Percentiles rank a stretch among this genome's conserved stretches.
Conservation (phyloP, 2,329 filamentous ascomycete genomes). For the Cordyceps sp. region DNA sequence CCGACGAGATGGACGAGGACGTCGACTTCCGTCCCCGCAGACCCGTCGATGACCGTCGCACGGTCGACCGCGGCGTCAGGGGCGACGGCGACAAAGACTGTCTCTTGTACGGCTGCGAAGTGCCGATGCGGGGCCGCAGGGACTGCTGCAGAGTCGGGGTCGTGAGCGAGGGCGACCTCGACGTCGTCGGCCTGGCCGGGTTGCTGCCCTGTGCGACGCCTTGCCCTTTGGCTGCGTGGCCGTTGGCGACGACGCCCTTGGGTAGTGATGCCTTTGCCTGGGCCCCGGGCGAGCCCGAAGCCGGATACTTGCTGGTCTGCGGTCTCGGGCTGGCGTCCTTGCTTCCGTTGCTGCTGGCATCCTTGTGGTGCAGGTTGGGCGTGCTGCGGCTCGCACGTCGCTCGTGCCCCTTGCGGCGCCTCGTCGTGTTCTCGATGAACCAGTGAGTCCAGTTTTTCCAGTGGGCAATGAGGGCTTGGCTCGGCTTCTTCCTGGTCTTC, state of each 20-base stretch:
- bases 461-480: slow-evolving; percentile 39
- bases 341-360: slow-evolving; percentile 23
- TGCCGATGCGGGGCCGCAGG: slow-evolving; percentile 12
- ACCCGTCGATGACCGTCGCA: slow-evolving; percentile 67
- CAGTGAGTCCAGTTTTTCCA: slow-evolving; percentile 51
- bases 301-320: slow-evolving; percentile 40
- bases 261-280: slow-evolving; percentile 28
- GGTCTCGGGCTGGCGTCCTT: slow-evolving; percentile 41
- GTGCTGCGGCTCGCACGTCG: slow-evolving; percentile 39
- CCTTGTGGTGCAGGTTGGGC: slow-evolving; percentile 38
- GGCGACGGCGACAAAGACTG: slow-evolving; percentile 78
- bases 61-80: slow-evolving; percentile 72
- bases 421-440: slow-evolving; percentile 42
- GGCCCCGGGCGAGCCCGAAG: slow-evolving; percentile 16
- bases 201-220: slow-evolving; percentile 5
- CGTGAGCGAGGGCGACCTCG: slow-evolving; percentile 6
- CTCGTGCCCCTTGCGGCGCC: slow-evolving; percentile 29
- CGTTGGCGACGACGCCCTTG: slow-evolving; percentile 34
- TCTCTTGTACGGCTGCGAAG: slow-evolving; percentile 39
- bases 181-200: slow-evolving; percentile 8
- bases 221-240: slow-evolving; percentile 19
- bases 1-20: slow-evolving; percentile 83
- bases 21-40: slow-evolving; percentile 88
- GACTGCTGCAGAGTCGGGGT: slow-evolving; percentile 12
- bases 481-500: slow-evolving; percentile 38